A percentile compares a stretch with the other conserved stretches of the same genome.
phyloP scores from a whole-genome alignment of 163 green algal genomes.

The Scenedesmus sp. region DNA sequence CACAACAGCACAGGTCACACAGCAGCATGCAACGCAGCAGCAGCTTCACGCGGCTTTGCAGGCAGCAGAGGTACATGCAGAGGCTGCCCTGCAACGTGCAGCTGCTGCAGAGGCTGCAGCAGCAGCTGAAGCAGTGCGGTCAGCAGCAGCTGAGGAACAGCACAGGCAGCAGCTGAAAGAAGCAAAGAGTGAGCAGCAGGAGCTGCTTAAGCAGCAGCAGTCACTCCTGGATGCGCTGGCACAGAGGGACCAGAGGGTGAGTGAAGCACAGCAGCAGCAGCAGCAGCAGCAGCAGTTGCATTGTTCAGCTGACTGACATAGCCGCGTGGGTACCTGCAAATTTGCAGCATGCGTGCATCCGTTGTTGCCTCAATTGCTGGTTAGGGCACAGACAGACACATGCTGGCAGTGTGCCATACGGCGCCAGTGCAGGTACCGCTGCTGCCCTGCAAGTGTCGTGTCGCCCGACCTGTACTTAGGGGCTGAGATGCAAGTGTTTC shows the following conservation, averaged over 20 bases:
- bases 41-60: conserved; percentile 13
- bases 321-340: too few species aligned
- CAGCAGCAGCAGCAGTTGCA: background rate
- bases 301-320: background rate
- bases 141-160: background rate
- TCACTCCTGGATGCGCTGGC: conserved; percentile 23
- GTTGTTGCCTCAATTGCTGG: background rate
- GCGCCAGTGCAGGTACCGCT: background rate
- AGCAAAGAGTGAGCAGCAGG: conserved; percentile 17
- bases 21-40: background rate
- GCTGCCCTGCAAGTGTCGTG: background rate
- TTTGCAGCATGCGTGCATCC: background rate
- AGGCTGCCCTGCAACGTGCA: background rate
- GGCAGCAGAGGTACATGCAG: background rate
- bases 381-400: too few species aligned
- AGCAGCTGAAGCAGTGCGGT: background rate
- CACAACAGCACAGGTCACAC: background rate
- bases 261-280: background rate
- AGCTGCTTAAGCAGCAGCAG: conserved; percentile 17
- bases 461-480: background rate
- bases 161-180: background rate
- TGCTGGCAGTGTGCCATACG: too few species aligned
- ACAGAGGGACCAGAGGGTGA: conserved; percentile 20
- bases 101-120: background rate
- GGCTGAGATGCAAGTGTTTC: background rate